Base-by-base conservation (phyloP, 1,284 basidiomycete species). In the Cutaneotrichosporon daszewskae region DNA sequence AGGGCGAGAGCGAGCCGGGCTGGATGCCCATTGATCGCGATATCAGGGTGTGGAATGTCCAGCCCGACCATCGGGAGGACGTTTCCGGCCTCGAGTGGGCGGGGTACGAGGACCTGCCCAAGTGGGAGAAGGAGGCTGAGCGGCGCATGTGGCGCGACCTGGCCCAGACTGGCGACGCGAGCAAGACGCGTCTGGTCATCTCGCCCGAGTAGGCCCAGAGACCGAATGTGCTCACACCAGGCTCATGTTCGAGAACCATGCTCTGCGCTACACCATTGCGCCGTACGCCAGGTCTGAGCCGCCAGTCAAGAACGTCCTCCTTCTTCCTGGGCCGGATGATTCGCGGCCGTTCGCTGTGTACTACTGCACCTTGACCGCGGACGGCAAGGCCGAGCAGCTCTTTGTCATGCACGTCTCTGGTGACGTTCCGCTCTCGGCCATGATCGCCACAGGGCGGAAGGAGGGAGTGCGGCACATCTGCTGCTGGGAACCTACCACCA, bases 41-140 rank as follows among this genome's bases (percentile, higher is more conserved):
- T 26, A 13, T 26, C 8, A 26, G 37, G n/a, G 24, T 35, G 5
- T 47, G 41, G 33, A 11, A 14, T 9, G 13, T 47, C 31, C 19
- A 41, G 35, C 25, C 26, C 18, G 37, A n/a, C n/a, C n/a, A n/a
- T n/a, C 27, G 14, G 24, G 47, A 40, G 4, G n/a, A n/a, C n/a
- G n/a, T n/a, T n/a, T n/a, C n/a, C n/a, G 37, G 36, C n/a, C 44
- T 34, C 37, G 38, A 35, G 26, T 53, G 44, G 47, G 36, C 50
- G 17, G 39, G 24, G 5, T 16, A 23, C 4, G 24, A 17, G 1
- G 36, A n/a, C 1, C 29, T 38, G 5, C 14, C 20, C 7, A 23
- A n/a, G 10, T 32, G 42, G 13, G 48, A 44, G 29, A 17, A 10
- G 1, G 39, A 44, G 28, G 39, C 37, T 4, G 27, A 19, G 7